Evolutionary conservation across 2,329 filamentous ascomycete genomes (phyloP).

Genomic region (Venturia nashicola): DNA sequence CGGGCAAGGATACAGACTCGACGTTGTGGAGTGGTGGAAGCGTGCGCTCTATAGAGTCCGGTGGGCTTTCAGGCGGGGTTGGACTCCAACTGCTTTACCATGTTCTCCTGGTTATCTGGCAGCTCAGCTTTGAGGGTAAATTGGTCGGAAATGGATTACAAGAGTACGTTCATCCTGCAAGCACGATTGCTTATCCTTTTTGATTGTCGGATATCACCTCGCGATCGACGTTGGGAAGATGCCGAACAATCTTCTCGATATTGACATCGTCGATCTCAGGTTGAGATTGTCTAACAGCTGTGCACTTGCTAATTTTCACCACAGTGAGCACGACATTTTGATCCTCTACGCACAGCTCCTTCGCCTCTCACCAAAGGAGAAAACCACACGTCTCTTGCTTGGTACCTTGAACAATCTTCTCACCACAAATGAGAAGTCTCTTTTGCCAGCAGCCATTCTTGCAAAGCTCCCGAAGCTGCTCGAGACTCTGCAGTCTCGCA

Average conservation of each 20-base stretch:
- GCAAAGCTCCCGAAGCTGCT: conserved; percentile 62
- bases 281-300: background rate
- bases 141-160: conserved; percentile 69
- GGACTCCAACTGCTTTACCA: conserved; percentile 90
- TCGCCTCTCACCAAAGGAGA: conserved; percentile 89
- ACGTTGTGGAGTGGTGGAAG: conserved; percentile 42
- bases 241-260: no score
- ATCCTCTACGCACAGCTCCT: conserved; percentile 86
- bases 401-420: conserved; percentile 85
- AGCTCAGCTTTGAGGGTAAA: conserved; percentile 77
- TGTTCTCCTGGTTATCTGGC: conserved; percentile 87
- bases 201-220: background rate
- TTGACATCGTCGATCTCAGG: background rate
- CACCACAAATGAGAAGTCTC: conserved; percentile 51
- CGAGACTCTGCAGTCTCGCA: conserved; percentile 41
- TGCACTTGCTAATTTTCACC: background rate
- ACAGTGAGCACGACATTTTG: conserved; percentile 82
- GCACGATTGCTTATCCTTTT: background rate
- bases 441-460: conserved; percentile 75
- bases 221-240: no score
- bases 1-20: conserved; percentile 52
- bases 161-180: conserved; percentile 46
- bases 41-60: conserved; percentile 53
- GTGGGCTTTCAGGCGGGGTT: conserved; percentile 58
- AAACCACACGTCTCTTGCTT: conserved; percentile 84